Conservation (phyloP, 208 protist species). For the Novymonas esmeraldas region DNA sequence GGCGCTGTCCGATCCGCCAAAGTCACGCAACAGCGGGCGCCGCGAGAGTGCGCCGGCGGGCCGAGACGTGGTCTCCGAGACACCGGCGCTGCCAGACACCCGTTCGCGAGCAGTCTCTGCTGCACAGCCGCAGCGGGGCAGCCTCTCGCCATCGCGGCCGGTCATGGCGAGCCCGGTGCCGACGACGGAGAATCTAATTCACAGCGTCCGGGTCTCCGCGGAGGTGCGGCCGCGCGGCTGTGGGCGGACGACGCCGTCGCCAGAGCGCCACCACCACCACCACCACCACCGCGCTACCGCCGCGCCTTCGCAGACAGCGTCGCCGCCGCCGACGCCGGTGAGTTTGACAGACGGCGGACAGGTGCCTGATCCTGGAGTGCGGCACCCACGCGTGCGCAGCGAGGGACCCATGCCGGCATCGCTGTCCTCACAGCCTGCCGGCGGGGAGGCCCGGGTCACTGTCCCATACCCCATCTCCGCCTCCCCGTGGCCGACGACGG, state of each 20-base stretch:
- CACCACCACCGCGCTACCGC: neutral
- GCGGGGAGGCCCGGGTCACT: constrained; percentile 11
- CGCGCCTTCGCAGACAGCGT: constrained; percentile 6
- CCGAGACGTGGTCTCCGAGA: neutral
- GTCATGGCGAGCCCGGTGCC: constrained; percentile 23
- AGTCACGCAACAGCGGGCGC: too few relatives aligned
- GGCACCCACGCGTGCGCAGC: constrained; percentile 14
- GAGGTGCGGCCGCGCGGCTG: constrained; percentile 37
- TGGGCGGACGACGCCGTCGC: constrained; percentile 26
- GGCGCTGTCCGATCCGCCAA: too few relatives aligned
- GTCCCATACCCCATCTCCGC: constrained; percentile 14
- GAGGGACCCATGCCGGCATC: constrained; percentile 36
- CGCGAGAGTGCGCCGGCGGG: too few relatives aligned
- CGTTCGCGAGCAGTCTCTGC: too few relatives aligned
- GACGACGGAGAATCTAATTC: constrained; percentile 32
- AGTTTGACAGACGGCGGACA: too few relatives aligned
- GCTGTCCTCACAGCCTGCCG: constrained; percentile 28
- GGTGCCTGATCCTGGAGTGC: too few relatives aligned
- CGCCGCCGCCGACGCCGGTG: constrained; percentile 16
- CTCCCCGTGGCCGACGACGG: constrained; percentile 48
- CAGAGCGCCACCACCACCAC: constrained; percentile 10
- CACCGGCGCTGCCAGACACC: neutral
- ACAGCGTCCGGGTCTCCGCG: constrained; percentile 37
- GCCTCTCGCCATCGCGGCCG: constrained; percentile 11
- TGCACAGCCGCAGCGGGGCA: neutral